Base-by-base conservation (phyloP, 495 filamentous ascomycete genomes). In the Pyrenopolyporus hunteri region DNA sequence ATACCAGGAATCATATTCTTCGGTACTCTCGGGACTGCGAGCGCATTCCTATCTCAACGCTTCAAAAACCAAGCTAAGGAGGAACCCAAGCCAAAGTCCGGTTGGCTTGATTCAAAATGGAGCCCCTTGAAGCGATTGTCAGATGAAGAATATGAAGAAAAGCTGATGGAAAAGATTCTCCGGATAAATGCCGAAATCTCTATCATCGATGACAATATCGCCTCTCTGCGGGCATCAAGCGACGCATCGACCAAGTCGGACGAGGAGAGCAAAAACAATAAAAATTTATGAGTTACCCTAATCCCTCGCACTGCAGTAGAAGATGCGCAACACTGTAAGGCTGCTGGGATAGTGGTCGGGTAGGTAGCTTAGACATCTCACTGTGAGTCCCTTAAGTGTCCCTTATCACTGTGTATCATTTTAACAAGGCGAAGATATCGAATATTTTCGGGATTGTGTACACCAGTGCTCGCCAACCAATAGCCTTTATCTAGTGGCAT, bases 161-260 rank as follows among this genome's bases (percentile, higher is more conserved):
- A 91, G 64, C 70, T 97, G 31, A 78, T 83, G 64, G 91, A 95
- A 69, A 91, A 88, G 72, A 59, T 96, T 16, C 73, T 98, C 5
- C 80, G 82, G 40, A 74, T 97, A 9, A 86, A 97, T 60, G 91
- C 87, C 7, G 90, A 97, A 54, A 90, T 97, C 63, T 88, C 93
- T 0, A 63, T 97, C 26, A 72, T 96, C 8, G 91, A 97, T 64
- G 93, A 97, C 32, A 87, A 84, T 55, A 92, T 98, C 51, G 85
- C 83, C 33, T 78, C 73, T 33, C 58, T 89, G 31, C 80, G 74
- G 64, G 73, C 56, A 51, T 66, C 67, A 25, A 66, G 69, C 48
- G 49, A 56, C 20, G 28, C 14, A 14, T 45, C 63, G 16, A 14
- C 42, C 7, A 37, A 55, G 6, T 13, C 62, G 6, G 19, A 23